Conservation (phyloP, 2,329 filamentous ascomycete species). For the Cercospora sesami region DNA sequence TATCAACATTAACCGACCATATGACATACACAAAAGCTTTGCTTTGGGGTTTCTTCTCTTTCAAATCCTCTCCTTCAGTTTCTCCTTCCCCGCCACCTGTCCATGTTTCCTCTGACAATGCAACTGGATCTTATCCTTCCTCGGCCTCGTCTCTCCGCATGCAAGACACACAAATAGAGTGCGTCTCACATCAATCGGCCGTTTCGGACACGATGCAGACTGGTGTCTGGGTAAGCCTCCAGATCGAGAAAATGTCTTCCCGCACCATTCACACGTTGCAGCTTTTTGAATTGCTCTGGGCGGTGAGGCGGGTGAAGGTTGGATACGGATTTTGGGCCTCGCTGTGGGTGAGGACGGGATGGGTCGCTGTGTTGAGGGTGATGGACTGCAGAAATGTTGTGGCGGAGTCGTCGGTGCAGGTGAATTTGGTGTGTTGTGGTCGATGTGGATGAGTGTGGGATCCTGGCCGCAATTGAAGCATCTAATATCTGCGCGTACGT, state of each 20-base stretch:
- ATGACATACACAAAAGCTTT: background rate
- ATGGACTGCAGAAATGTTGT: background rate
- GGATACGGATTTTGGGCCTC: background rate
- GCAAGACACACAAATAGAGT: background rate
- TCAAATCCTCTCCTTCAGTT: background rate
- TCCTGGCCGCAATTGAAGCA: too few species aligned
- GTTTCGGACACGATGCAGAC: background rate
- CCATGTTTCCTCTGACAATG: slow-evolving; percentile 3
- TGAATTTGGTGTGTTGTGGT: too few species aligned
- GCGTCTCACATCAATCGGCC: background rate
- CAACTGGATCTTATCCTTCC: background rate
- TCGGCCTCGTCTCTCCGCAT: background rate
- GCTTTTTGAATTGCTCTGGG: background rate
- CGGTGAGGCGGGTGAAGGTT: background rate
- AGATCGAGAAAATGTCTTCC: background rate
- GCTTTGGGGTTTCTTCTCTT: background rate
- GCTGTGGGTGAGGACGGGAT: background rate
- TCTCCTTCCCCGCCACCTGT: background rate
- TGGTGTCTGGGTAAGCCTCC: background rate
- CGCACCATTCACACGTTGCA: slow-evolving; percentile 1
- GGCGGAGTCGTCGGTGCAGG: background rate
- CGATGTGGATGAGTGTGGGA: too few species aligned
- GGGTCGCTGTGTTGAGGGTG: background rate
- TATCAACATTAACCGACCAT: background rate
- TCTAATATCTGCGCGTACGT: background rate